Conservation (phyloP, 78 protist genomes). For the Dictyostelium firmibasis region DNA sequence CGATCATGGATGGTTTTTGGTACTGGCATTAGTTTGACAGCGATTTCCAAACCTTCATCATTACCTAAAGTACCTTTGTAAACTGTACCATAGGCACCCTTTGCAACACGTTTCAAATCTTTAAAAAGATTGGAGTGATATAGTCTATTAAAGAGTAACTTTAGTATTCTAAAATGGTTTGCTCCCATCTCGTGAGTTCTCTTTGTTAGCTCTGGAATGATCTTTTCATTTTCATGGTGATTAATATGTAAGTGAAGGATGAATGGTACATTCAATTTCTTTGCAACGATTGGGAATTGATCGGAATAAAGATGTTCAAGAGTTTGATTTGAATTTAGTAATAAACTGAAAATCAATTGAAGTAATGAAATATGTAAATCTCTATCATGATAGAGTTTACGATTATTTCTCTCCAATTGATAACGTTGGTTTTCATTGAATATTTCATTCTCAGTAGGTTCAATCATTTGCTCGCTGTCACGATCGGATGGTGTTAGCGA, state of each 20-base stretch:
- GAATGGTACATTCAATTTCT: slow-evolving; percentile 81
- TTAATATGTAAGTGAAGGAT: slow-evolving; percentile 76
- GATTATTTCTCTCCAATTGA: slow-evolving; percentile 59
- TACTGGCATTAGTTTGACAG: slow-evolving; percentile 76
- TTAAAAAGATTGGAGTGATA: slow-evolving; percentile 40
- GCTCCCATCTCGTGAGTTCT: slow-evolving; percentile 62
- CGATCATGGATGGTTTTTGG: slow-evolving; percentile 82
- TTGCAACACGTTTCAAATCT: slow-evolving; percentile 47
- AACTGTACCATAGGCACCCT: slow-evolving; percentile 89
- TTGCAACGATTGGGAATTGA: slow-evolving; percentile 78
- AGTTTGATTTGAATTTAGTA: slow-evolving; percentile 71
- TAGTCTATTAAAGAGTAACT: slow-evolving; percentile 64
- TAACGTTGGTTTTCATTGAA: slow-evolving; percentile 29
- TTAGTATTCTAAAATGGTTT: slow-evolving; percentile 63
- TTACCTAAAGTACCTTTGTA: slow-evolving; percentile 72
- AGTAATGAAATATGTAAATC: slow-evolving; percentile 77
- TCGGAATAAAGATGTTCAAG: slow-evolving; percentile 81
- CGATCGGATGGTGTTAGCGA: background rate
- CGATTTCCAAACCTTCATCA: slow-evolving; percentile 69
- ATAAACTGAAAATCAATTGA: slow-evolving; percentile 67
- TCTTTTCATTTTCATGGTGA: slow-evolving; percentile 63
- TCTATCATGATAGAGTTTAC: slow-evolving; percentile 78
- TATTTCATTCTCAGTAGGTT: slow-evolving; percentile 60
- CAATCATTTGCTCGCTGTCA: background rate
- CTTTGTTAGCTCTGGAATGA: slow-evolving; percentile 58